phyloP scores from a whole-genome alignment of 2,329 filamentous ascomycete genomes.

The Phialophora verrucosa region DNA sequence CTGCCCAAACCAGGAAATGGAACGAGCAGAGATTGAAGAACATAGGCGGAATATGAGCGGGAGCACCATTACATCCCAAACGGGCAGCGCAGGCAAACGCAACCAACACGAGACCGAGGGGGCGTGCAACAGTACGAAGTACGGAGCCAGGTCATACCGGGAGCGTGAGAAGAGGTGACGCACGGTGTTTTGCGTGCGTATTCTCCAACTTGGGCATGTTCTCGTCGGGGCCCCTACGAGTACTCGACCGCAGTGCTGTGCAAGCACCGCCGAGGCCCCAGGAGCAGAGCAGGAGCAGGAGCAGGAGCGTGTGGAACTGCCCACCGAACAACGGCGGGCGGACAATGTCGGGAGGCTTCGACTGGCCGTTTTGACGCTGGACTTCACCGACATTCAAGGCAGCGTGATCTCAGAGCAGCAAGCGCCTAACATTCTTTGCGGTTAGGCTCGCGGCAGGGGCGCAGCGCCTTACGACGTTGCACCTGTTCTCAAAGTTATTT shows the following conservation, averaged over 20 bases:
- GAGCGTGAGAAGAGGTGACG: neutral
- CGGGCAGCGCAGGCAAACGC: neutral
- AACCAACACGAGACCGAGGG: neutral
- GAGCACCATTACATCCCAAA: neutral
- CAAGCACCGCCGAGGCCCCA: neutral
- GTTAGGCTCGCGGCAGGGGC: slow-evolving; percentile 29
- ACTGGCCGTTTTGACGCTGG: slow-evolving; percentile 11
- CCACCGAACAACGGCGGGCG: slow-evolving; percentile 11
- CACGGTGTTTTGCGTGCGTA: neutral
- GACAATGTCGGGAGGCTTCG: slow-evolving; percentile 8
- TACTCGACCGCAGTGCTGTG: too few species aligned
- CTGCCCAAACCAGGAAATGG: slow-evolving; percentile 6
- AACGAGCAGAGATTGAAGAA: slow-evolving; percentile 7
- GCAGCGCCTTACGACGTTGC: slow-evolving; percentile 34
- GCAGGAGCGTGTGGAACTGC: neutral
- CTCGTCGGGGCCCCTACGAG: too few species aligned
- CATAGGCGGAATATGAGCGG: slow-evolving; percentile 16
- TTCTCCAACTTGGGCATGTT: neutral
- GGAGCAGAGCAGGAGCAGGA: too few species aligned
- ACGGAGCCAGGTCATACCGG: neutral
- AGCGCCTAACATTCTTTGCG: slow-evolving; percentile 7
- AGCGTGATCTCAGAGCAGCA: slow-evolving; percentile 22
- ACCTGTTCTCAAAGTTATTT: slow-evolving; percentile 34
- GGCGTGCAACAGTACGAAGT: neutral
- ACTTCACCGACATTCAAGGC: slow-evolving; percentile 1